Evolutionary conservation across 2,329 filamentous ascomycete species (phyloP), one percentile per base, ranked within the genome.

Genomic region (Epicoccum nigrum): DNA sequence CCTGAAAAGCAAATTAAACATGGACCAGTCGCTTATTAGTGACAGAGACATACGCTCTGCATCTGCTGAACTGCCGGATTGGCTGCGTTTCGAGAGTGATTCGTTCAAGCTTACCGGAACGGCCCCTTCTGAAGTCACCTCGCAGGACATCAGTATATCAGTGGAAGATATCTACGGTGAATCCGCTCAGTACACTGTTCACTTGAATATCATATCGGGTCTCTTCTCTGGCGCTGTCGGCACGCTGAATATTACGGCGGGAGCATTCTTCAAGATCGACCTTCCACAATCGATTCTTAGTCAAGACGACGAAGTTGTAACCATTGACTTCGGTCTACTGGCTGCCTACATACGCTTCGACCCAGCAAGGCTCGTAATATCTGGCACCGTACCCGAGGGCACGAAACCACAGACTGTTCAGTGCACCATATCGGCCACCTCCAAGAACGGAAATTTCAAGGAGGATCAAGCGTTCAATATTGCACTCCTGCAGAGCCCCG

Each of bases 101-200:
- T 86, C 84, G 0, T 81, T 91, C 67, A 75, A 74, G 1, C 72
- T 96, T 6, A 79, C 74, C 25, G 92, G 91, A 2, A 87, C 75
- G 1, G 84, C 88, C 2, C 84, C 86, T 0, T 64, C 77, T n/a
- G 75, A 78, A 42, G 81, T 84, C 3, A 76, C 77, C 40, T 83
- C 85, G 4, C 78, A 81, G 21, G 87, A 87, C 58, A 80, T 93
- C 31, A 83, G 79, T 0, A 75, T 92, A 33, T 76, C 76, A 4
- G 82, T 85, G 2, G 76, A 73, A 6, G 87, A 90, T 63, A 75
- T 74, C n/a, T 84, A 80, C 55, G 79, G 79, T 5, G 82, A 90
- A 64, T 74, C 72, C 4, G 80, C 88, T 6, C 83, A 81, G 40
- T 76, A 85, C 12, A 83, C 82, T 1, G 66, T 90, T 20, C 69